Conservation (phyloP, 768 basidiomycete species). For the Gloeopeniophorella convolvens region DNA sequence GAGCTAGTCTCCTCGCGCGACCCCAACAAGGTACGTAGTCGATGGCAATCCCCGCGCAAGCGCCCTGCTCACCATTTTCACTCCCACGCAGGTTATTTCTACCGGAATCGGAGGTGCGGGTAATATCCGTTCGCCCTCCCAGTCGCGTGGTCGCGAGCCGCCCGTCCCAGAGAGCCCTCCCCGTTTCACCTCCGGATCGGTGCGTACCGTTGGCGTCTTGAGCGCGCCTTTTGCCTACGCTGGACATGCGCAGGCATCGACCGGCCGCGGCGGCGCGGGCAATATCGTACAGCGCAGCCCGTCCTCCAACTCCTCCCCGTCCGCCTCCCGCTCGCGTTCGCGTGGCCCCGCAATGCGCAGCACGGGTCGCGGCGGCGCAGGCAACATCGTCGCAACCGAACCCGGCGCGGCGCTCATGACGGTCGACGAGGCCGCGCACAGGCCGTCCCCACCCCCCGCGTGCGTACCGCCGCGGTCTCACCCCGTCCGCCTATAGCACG, state of each 20-base stretch:
- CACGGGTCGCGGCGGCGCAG: conserved; percentile 56
- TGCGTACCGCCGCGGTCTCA: conserved; percentile 35
- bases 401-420: conserved; percentile 20
- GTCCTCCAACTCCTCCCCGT: conserved; percentile 6
- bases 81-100: conserved; percentile 43
- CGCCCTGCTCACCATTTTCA: too few species aligned
- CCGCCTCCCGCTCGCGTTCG: conserved; percentile 42
- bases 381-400: conserved; percentile 43
- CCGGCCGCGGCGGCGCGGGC: conserved; percentile 58
- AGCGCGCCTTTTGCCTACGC: conserved; percentile 25
- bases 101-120: conserved; percentile 78
- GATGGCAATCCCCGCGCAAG: too few species aligned
- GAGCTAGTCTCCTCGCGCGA: conserved; percentile 37
- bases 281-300: too few species aligned
- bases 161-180: too few species aligned
- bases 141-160: too few species aligned
- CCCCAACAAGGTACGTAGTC: conserved; percentile 34
- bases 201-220: conserved; percentile 19
- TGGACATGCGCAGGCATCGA: conserved; percentile 40
- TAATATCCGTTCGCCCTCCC: conserved; percentile 76
- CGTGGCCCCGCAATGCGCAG: conserved; percentile 43
- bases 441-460: conserved; percentile 27
- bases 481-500: background rate
- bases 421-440: conserved; percentile 31
- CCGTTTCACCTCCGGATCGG: conserved; percentile 34